Conservation (phyloP, 768 basidiomycete genomes). For the Astraeus odoratus region DNA sequence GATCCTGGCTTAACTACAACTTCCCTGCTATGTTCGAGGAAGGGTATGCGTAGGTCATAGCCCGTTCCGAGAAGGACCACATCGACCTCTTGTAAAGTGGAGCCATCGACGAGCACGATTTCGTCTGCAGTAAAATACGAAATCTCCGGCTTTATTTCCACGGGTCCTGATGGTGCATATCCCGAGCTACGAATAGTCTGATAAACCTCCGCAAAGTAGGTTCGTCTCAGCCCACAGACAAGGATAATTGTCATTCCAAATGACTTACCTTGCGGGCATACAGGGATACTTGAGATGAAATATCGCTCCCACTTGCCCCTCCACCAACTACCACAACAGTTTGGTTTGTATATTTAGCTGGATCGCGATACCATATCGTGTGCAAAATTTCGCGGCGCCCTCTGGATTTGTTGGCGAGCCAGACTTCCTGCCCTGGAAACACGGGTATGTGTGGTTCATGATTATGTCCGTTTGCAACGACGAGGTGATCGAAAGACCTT, state of each 20-base stretch:
- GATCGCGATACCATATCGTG: constrained; percentile 46
- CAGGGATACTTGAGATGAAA: constrained; percentile 34
- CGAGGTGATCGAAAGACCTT: constrained; percentile 51
- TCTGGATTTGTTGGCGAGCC: constrained; percentile 32
- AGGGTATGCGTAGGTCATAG: constrained; percentile 47
- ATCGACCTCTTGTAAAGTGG: constrained; percentile 33
- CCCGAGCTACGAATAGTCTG: constrained; percentile 29
- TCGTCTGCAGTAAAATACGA: constrained; percentile 39
- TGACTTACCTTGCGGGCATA: constrained; percentile 36
- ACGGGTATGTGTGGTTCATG: constrained; percentile 41
- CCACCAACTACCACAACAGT: too few relatives aligned
- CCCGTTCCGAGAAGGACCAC: constrained; percentile 48
- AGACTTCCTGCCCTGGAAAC: constrained; percentile 43
- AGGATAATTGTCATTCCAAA: background rate
- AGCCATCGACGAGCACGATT: constrained; percentile 44
- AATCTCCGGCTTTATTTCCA: constrained; percentile 37
- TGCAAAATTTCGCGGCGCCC: constrained; percentile 38
- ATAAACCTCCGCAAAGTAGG: constrained; percentile 23
- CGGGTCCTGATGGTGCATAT: constrained; percentile 11
- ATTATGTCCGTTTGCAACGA: constrained; percentile 50
- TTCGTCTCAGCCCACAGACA: background rate
- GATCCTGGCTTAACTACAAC: too few relatives aligned
- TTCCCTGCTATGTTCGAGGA: constrained; percentile 47
- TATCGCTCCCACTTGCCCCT: constrained; percentile 42
- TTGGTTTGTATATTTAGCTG: constrained; percentile 34